Evolutionary conservation across 108 stramenopile species (phyloP).

Genomic region (Fragilaria radians): DNA sequence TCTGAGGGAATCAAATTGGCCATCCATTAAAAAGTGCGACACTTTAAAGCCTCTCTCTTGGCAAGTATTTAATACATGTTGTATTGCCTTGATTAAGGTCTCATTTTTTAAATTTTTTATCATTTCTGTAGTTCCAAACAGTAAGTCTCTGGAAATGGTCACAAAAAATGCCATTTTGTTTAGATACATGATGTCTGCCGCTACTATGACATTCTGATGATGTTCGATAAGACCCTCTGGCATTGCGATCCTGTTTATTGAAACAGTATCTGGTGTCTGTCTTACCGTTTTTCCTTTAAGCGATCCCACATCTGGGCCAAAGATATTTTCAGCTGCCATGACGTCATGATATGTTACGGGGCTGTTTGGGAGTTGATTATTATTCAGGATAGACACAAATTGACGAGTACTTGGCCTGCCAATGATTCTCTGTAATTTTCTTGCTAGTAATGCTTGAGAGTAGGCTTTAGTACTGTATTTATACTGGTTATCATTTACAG

Average conservation of each 20-base stretch:
- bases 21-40: conserved; percentile 6
- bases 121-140: conserved; percentile 14
- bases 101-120: background rate
- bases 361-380: conserved; percentile 22
- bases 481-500: too few species aligned
- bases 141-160: conserved; percentile 13
- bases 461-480: too few species aligned
- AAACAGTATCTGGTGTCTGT: conserved; percentile 10
- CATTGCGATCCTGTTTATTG: conserved; percentile 1
- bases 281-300: conserved; percentile 32
- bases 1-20: conserved; percentile 7
- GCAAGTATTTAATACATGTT: too few species aligned
- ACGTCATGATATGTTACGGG: conserved; percentile 27
- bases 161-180: conserved; percentile 22
- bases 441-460: too few species aligned
- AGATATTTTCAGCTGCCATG: conserved; percentile 18
- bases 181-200: conserved; percentile 25
- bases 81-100: conserved; percentile 1
- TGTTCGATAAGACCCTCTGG: conserved; percentile 11
- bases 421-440: conserved; percentile 14
- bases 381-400: conserved; percentile 9
- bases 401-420: conserved; percentile 11
- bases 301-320: conserved; percentile 15
- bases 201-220: conserved; percentile 16
- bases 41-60: conserved; percentile 15